Evolutionary conservation across 345 rosid genomes (phyloP).

Genomic region (Physaria fendleri): DNA sequence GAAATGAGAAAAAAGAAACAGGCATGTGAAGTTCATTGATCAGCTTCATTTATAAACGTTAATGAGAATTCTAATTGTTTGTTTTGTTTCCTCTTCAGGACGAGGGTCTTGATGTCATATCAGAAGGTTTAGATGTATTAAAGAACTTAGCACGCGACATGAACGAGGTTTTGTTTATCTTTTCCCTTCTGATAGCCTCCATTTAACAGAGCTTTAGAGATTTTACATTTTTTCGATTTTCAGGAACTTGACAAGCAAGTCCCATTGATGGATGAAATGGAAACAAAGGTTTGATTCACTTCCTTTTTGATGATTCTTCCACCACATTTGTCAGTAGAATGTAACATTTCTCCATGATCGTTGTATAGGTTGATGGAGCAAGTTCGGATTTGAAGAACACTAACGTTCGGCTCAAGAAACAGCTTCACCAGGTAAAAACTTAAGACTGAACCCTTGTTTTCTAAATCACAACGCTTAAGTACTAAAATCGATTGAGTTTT

Average conservation of each 20-base stretch:
- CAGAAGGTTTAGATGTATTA: conserved; percentile 28
- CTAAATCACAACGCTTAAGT: neutral
- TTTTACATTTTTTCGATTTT: conserved; percentile 15
- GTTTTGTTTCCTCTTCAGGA: conserved; percentile 38
- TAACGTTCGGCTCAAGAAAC: conserved; percentile 24
- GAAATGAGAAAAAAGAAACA: conserved; percentile 79
- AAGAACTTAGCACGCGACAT: conserved; percentile 31
- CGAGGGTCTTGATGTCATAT: conserved; percentile 31
- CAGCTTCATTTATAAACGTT: neutral
- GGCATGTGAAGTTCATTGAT: conserved; percentile 40
- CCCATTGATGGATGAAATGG: conserved; percentile 57
- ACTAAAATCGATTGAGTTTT: neutral
- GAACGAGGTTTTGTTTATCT: conserved; percentile 60
- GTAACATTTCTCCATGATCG: conserved; percentile 7
- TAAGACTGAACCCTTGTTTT: neutral
- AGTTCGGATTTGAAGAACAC: conserved; percentile 59
- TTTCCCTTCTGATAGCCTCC: neutral
- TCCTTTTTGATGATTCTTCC: neutral
- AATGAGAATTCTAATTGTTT: conserved; percentile 38
- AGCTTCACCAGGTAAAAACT: conserved; percentile 47
- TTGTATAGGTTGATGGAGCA: conserved; percentile 68
- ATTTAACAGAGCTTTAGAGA: neutral
- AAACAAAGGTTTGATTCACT: conserved; percentile 48
- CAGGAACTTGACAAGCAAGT: conserved; percentile 56
- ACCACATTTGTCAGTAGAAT: neutral